Evolutionary conservation across 192 early-diverging fungal species (phyloP), one percentile per base, ranked within the genome.

Genomic region (Funneliformis geosporum): DNA sequence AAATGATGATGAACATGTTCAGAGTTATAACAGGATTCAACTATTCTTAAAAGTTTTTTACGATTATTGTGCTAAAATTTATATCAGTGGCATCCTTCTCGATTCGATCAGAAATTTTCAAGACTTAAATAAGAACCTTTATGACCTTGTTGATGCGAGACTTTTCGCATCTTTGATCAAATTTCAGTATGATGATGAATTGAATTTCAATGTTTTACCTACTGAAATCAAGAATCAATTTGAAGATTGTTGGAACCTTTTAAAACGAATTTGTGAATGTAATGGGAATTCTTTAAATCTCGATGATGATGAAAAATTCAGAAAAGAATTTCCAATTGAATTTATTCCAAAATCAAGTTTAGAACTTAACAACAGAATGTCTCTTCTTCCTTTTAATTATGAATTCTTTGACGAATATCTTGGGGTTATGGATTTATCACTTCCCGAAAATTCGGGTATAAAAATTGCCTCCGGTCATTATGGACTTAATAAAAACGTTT

Each of bases 391-490:
- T 21, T 65, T 81, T 28, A 21, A 66, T 42, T 44, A n/a, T 59
- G 12, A 12, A 27, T 72, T 79, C 8, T 67, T 72, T 62, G 80
- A 50, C 8, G 9, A 80, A 47, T 68, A 82, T 70, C 16, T 82
- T 46, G 46, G 42, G 8, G 64, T 67, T 23, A 44, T 82, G 65
- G 1, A 61, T 33, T 39, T 81, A 68, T 16, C 73, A 1, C 8
- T 71, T 62, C 8, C 6, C 7, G 33, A 80, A 33, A n/a, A 44
- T 28, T 21, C 82, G 27, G 28, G 6, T 11, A 21, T 21, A n/a
- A 60, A 47, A 16, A 73, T 73, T 50, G 38, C 61, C 12, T 1
- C 33, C 9, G 55, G 59, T 33, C 5, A 16, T 42, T 75, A 75
- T 60, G 73, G 39, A 40, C 8, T 39, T 5, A 40, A 8, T 23